These are phyloP conservation scores for Phoma sp. DNA, from an alignment of 2,329 filamentous ascomycete genomes.

Conservation along the genomic window DNA sequence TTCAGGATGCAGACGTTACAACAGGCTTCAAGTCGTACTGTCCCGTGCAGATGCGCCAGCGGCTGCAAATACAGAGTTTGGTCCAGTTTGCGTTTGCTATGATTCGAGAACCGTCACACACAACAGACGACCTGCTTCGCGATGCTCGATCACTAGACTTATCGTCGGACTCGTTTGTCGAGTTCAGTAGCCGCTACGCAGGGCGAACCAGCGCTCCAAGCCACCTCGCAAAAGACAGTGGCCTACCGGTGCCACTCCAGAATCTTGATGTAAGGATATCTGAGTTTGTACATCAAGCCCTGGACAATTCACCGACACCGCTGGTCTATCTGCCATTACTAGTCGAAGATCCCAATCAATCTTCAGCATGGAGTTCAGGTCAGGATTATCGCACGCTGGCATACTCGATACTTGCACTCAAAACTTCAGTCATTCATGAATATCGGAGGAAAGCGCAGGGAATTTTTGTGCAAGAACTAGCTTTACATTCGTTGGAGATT, in stretches of 20 bases:
- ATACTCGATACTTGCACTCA: slow-evolving; percentile 45
- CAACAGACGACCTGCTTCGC: slow-evolving; percentile 34
- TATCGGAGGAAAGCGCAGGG: slow-evolving; percentile 47
- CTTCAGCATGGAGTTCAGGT: slow-evolving; percentile 52
- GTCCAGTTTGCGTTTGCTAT: slow-evolving; percentile 51
- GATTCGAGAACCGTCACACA: slow-evolving; percentile 37
- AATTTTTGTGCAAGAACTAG: slow-evolving; percentile 28
- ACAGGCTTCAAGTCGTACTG: slow-evolving; percentile 48
- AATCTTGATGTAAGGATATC: slow-evolving; percentile 42
- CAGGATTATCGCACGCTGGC: slow-evolving; percentile 44
- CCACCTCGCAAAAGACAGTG: slow-evolving; percentile 5
- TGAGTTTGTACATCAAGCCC: slow-evolving; percentile 37
- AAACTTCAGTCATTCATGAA: slow-evolving; percentile 38
- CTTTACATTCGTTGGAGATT: background rate
- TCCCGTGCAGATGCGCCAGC: slow-evolving; percentile 53
- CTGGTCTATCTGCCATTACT: slow-evolving; percentile 69
- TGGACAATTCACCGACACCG: slow-evolving; percentile 22
- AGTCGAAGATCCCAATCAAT: slow-evolving; percentile 53
- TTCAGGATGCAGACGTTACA: slow-evolving; percentile 65
- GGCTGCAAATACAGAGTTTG: slow-evolving; percentile 52
- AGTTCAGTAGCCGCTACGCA: slow-evolving; percentile 41
- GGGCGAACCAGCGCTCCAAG: slow-evolving; percentile 8
- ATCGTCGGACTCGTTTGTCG: slow-evolving; percentile 27
- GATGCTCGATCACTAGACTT: slow-evolving; percentile 30
- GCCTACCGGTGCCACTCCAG: slow-evolving; percentile 20